Percentiles rank a stretch among this genome's conserved stretches.
Evolutionary conservation across 2,329 filamentous ascomycete genomes (phyloP).

Genomic region (Penicillium sp.): DNA sequence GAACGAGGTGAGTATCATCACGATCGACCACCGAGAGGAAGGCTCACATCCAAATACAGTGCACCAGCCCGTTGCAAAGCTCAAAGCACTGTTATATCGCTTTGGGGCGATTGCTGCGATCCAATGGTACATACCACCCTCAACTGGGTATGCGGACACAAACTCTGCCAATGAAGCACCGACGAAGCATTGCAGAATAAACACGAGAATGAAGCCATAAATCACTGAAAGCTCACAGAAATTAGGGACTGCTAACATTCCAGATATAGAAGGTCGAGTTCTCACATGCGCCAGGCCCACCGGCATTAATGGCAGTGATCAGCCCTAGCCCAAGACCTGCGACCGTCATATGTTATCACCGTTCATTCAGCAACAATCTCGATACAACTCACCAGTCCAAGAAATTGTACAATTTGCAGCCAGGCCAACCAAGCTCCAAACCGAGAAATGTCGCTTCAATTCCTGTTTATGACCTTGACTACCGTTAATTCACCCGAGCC

Average conservation of each 20-base stretch:
- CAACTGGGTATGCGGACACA: constrained; percentile 52
- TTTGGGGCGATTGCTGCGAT: constrained; percentile 51
- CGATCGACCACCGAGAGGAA: background rate
- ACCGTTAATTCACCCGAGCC: constrained; percentile 1
- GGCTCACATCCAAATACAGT: constrained; percentile 44
- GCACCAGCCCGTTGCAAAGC: constrained; percentile 50
- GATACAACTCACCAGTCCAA: constrained; percentile 43
- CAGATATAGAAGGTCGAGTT: background rate
- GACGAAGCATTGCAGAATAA: constrained; percentile 50
- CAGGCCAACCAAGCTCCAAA: constrained; percentile 51
- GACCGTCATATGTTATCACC: background rate
- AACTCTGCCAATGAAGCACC: constrained; percentile 52
- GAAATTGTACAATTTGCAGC: constrained; percentile 55
- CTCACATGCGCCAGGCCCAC: constrained; percentile 48
- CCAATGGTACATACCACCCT: constrained; percentile 57
- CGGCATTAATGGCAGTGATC: constrained; percentile 52
- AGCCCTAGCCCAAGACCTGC: constrained; percentile 46
- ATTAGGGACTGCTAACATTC: background rate
- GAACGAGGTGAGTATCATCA: background rate
- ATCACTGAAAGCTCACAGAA: constrained; percentile 40
- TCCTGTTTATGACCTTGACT: constrained; percentile 51
- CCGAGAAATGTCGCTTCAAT: constrained; percentile 51
- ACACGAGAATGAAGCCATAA: constrained; percentile 54
- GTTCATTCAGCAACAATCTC: background rate
- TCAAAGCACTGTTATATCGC: constrained; percentile 42